Conservation (phyloP, 1,284 basidiomycete species). For the Leccinum solheimii region DNA sequence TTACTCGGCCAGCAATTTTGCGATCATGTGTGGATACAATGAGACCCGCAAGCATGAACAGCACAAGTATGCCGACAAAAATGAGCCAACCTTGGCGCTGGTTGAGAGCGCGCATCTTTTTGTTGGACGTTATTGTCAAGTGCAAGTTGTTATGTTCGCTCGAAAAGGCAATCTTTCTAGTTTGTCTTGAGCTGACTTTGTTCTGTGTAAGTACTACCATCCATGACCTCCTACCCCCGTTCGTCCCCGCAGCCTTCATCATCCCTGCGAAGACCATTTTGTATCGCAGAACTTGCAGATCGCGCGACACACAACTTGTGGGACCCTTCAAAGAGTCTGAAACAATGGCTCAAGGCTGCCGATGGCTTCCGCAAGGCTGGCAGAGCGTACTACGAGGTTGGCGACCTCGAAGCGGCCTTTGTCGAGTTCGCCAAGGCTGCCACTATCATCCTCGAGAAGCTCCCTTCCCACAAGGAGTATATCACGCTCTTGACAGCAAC, state of each 20-base stretch:
- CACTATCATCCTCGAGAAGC: slow-evolving; percentile 44
- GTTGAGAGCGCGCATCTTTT: slow-evolving; percentile 21
- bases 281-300: slow-evolving; percentile 40
- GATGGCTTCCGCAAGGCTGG: slow-evolving; percentile 38
- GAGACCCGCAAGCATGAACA: slow-evolving; percentile 60
- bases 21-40: slow-evolving; percentile 41
- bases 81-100: slow-evolving; percentile 44
- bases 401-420: slow-evolving; percentile 38
- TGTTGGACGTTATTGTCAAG: background rate
- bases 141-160: slow-evolving; percentile 6
- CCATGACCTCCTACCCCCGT: slow-evolving; percentile 32
- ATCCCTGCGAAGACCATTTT: slow-evolving; percentile 31
- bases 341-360: slow-evolving; percentile 38
- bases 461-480: slow-evolving; percentile 43
- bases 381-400: slow-evolving; percentile 24
- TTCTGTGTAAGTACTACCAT: slow-evolving; percentile 5
- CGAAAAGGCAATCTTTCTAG: slow-evolving; percentile 25
- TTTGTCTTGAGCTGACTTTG: background rate
- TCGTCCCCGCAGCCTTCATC: slow-evolving; percentile 23
- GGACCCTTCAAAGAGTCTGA: slow-evolving; percentile 39
- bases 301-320: slow-evolving; percentile 33
- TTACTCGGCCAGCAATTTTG: slow-evolving; percentile 4
- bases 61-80: slow-evolving; percentile 45
- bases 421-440: slow-evolving; percentile 43
- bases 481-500: slow-evolving; percentile 33